A percentile compares a stretch with the other conserved stretches of the same genome.
These are phyloP conservation scores for Talaromyces sp. DNA, from an alignment of 2,329 filamentous ascomycete species.

Conservation along the genomic window DNA sequence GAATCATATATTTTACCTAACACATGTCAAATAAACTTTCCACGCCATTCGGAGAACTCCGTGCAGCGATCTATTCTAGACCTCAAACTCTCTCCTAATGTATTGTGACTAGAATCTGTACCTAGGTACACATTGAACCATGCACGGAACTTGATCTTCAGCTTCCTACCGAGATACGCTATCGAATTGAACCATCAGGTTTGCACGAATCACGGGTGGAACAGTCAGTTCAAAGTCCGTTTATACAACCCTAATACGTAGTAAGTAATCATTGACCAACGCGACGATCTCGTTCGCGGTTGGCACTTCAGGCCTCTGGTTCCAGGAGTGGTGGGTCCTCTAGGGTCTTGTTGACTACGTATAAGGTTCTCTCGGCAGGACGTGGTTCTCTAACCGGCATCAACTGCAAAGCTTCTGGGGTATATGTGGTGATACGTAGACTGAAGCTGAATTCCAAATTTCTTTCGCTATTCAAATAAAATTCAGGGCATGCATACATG, in stretches of 20 bases:
- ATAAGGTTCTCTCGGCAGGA: background rate
- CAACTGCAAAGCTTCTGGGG: background rate
- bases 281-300: background rate
- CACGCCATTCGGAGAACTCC: slow-evolving; percentile 1
- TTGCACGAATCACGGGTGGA: background rate
- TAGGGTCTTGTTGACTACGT: background rate
- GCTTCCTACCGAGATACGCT: background rate
- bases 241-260: background rate
- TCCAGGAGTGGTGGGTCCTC: background rate
- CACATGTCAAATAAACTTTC: background rate
- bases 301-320: background rate
- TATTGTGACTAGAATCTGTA: background rate
- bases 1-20: background rate
- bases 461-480: background rate
- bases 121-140: background rate
- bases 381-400: background rate
- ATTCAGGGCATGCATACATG: background rate
- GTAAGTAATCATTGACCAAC: background rate
- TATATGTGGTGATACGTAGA: background rate
- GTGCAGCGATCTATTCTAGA: background rate
- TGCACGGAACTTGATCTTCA: background rate
- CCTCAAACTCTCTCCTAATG: background rate
- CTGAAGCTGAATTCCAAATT: background rate
- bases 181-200: background rate
- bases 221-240: background rate